These are phyloP conservation scores for Hypoxylon sp. DNA, from an alignment of 2,329 filamentous ascomycete genomes.

Conservation along the genomic window DNA sequence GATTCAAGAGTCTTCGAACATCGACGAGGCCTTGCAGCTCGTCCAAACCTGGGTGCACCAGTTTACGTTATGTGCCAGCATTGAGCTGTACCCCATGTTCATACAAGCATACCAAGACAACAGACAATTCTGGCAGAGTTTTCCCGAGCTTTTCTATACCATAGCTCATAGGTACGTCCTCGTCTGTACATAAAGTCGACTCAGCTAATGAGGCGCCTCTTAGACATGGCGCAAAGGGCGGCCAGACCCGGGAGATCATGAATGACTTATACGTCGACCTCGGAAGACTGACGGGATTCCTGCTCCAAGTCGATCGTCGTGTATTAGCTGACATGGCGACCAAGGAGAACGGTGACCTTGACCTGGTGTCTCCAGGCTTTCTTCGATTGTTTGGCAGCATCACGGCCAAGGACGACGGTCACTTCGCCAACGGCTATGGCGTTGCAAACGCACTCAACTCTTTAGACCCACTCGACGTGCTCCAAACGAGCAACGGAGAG, in stretches of 20 bases:
- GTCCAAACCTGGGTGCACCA: slow-evolving; percentile 60
- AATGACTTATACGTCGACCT: slow-evolving; percentile 50
- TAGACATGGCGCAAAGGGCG: slow-evolving; percentile 39
- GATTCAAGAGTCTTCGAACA: slow-evolving; percentile 51
- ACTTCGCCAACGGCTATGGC: slow-evolving; percentile 44
- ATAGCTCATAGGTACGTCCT: slow-evolving; percentile 54
- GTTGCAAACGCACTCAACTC: slow-evolving; percentile 45
- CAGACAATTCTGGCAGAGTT: slow-evolving; percentile 58
- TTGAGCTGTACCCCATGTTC: slow-evolving; percentile 47
- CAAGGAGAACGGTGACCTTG: slow-evolving; percentile 47
- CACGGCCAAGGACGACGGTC: slow-evolving; percentile 46
- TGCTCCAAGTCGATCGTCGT: slow-evolving; percentile 59
- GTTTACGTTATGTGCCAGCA: slow-evolving; percentile 54
- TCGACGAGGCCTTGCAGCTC: slow-evolving; percentile 54
- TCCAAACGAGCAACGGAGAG: slow-evolving; percentile 52
- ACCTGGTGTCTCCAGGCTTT: slow-evolving; percentile 55
- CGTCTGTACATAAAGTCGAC: not conserved
- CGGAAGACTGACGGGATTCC: slow-evolving; percentile 59
- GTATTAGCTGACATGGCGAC: slow-evolving; percentile 42
- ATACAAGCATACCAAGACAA: slow-evolving; percentile 56
- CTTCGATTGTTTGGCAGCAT: slow-evolving; percentile 55
- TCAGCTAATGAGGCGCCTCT: slow-evolving; percentile 20
- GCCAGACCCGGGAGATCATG: slow-evolving; percentile 44
- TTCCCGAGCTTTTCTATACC: slow-evolving; percentile 59
- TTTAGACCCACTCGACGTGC: slow-evolving; percentile 52